phyloP scores from a whole-genome alignment of 176 grass and related monocot species.

The Canna indica region DNA sequence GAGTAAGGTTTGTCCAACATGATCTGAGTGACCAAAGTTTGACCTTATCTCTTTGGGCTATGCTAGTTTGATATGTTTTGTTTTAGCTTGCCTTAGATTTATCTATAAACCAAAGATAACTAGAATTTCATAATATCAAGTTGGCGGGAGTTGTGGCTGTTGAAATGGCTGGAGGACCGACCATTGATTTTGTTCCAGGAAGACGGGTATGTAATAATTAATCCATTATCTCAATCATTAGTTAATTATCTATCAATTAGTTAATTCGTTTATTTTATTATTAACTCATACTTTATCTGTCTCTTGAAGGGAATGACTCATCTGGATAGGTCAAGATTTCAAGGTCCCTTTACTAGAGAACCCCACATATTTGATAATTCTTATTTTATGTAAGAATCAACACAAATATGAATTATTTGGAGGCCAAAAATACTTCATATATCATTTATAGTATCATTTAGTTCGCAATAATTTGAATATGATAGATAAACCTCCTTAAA shows the following conservation, averaged over 20 bases:
- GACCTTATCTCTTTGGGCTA: not conserved
- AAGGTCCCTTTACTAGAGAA: slow-evolving; percentile 73
- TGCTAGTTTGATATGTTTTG: not conserved
- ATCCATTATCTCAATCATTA: not conserved
- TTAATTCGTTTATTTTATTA: slow-evolving; percentile 13
- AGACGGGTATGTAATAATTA: slow-evolving; percentile 49
- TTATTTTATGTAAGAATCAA: slow-evolving; percentile 71
- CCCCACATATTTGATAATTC: slow-evolving; percentile 93
- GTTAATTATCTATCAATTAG: slow-evolving; percentile 6
- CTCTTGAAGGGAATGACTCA: slow-evolving; percentile 65
- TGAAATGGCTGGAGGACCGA: slow-evolving; percentile 88
- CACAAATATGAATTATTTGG: not conserved
- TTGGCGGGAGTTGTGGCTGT: slow-evolving; percentile 92
- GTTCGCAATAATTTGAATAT: not conserved
- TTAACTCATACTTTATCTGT: slow-evolving; percentile 2
- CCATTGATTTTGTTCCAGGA: slow-evolving; percentile 74
- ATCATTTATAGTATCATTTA: slow-evolving; percentile 6
- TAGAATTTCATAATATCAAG: slow-evolving; percentile 27
- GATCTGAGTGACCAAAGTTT: not conserved
- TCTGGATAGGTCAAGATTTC: slow-evolving; percentile 79
- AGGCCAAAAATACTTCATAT: not conserved
- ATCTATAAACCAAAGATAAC: not conserved
- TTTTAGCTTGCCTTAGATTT: not conserved
- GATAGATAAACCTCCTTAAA: not conserved
- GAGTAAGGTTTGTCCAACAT: not conserved